Percentiles rank a stretch among this genome's conserved stretches.
These are phyloP conservation scores for Cladosporium colombiae DNA, from an alignment of 2,329 filamentous ascomycete species.

Conservation along the genomic window DNA sequence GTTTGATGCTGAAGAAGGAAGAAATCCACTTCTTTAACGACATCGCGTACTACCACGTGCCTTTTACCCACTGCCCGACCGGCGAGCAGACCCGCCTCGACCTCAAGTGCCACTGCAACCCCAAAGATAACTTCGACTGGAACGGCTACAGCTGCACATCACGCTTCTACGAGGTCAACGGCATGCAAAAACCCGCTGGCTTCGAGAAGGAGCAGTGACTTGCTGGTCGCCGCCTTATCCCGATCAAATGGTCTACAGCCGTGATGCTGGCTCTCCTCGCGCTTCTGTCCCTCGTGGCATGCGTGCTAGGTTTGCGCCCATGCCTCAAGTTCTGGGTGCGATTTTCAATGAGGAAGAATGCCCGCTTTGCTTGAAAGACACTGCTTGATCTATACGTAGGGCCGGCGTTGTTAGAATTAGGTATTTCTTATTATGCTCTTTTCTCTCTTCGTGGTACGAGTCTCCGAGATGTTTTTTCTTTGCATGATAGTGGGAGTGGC, in stretches of 20 bases:
- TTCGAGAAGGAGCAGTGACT: slow-evolving; percentile 61
- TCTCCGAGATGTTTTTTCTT: neutral
- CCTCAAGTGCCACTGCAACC: slow-evolving; percentile 91
- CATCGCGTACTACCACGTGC: slow-evolving; percentile 96
- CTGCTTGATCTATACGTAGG: neutral
- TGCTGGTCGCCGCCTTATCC: slow-evolving; percentile 21
- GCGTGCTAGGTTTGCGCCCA: slow-evolving; percentile 7
- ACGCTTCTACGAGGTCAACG: slow-evolving; percentile 81
- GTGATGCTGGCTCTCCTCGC: neutral
- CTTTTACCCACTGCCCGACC: slow-evolving; percentile 96
- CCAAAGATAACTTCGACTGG: slow-evolving; percentile 98
- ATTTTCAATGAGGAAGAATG: slow-evolving; percentile 1
- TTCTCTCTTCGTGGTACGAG: neutral
- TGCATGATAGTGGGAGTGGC: neutral
- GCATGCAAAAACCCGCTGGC: slow-evolving; percentile 78
- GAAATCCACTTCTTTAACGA: slow-evolving; percentile 99
- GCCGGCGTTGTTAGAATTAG: neutral
- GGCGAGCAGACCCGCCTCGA: slow-evolving; percentile 81
- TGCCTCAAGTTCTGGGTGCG: slow-evolving; percentile 15
- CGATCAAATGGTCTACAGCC: slow-evolving; percentile 7
- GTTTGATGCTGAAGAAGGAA: slow-evolving; percentile 83
- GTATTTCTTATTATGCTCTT: neutral
- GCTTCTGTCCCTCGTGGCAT: slow-evolving; percentile 9
- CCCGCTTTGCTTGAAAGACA: neutral
- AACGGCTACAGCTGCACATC: slow-evolving; percentile 95